Conservation (phyloP, 2,329 filamentous ascomycete species). For the Hypoxylon sp. region DNA sequence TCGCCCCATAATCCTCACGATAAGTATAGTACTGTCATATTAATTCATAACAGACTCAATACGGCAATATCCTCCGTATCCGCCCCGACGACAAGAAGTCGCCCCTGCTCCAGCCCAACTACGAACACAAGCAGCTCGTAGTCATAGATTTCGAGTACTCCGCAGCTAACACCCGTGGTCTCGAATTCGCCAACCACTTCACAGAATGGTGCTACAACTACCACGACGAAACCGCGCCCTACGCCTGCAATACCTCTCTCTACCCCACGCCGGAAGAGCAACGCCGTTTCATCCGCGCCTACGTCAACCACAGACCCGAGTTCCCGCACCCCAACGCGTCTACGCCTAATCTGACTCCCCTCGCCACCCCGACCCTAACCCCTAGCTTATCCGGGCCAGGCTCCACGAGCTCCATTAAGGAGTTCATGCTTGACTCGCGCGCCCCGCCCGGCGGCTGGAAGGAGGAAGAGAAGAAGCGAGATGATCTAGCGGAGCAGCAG, state of each 20-base stretch:
- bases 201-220: conserved; percentile 99
- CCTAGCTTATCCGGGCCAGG: conserved; percentile 55
- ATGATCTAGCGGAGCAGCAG: conserved; percentile 75
- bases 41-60: conserved; percentile 80
- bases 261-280: conserved; percentile 89
- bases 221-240: conserved; percentile 76
- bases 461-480: conserved; percentile 72
- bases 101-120: conserved; percentile 87
- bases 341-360: conserved; percentile 64
- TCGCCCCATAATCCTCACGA: neutral
- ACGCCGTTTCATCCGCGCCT: conserved; percentile 84
- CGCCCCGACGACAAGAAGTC: conserved; percentile 79
- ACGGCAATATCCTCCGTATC: conserved; percentile 92
- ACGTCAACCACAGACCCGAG: conserved; percentile 83
- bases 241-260: conserved; percentile 73
- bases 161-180: conserved; percentile 84
- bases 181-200: conserved; percentile 98
- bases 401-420: conserved; percentile 64
- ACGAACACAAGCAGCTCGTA: conserved; percentile 94
- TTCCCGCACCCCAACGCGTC: conserved; percentile 66
- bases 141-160: conserved; percentile 99
- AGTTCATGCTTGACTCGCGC: conserved; percentile 87
- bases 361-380: conserved; percentile 56
- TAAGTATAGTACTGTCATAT: conserved; percentile 7
- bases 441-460: conserved; percentile 67